phyloP scores from a whole-genome alignment of 495 filamentous ascomycete genomes.

The Talaromyces ruber region DNA sequence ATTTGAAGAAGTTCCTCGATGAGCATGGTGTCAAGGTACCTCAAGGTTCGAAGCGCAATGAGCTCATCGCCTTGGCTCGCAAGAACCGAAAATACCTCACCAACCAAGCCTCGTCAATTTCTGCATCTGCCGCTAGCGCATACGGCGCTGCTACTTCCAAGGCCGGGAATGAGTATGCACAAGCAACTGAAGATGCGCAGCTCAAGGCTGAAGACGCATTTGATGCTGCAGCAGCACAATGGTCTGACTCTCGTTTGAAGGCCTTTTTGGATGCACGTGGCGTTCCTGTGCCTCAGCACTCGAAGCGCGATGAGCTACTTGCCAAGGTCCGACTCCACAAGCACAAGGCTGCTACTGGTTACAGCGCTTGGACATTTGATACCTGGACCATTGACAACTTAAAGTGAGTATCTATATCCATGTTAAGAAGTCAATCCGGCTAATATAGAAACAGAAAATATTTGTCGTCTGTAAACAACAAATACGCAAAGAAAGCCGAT shows the following conservation, averaged over 20 bases:
- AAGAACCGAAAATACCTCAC: slow-evolving; percentile 74
- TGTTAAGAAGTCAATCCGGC: slow-evolving; percentile 6
- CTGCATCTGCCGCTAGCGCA: slow-evolving; percentile 48
- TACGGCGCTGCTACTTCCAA: slow-evolving; percentile 76
- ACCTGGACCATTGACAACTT: slow-evolving; percentile 73
- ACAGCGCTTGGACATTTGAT: slow-evolving; percentile 76
- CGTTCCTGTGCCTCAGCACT: slow-evolving; percentile 62
- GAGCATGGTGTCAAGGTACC: slow-evolving; percentile 73
- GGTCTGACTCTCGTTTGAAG: slow-evolving; percentile 73
- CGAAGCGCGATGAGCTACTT: slow-evolving; percentile 72
- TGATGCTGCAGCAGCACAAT: slow-evolving; percentile 49
- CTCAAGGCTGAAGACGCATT: slow-evolving; percentile 62
- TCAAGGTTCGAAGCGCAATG: slow-evolving; percentile 83
- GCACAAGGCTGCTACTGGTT: slow-evolving; percentile 65
- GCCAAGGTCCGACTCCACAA: slow-evolving; percentile 63
- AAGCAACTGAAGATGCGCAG: slow-evolving; percentile 62
- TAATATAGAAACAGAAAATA: slow-evolving; percentile 45
- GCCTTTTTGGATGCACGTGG: slow-evolving; percentile 50
- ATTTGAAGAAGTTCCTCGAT: slow-evolving; percentile 71
- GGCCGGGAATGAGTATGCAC: slow-evolving; percentile 67
- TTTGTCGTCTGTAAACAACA: slow-evolving; percentile 58
- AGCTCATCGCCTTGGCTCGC: slow-evolving; percentile 82
- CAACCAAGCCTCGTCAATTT: slow-evolving; percentile 48
- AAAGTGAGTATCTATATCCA: slow-evolving; percentile 34
- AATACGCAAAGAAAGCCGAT: slow-evolving; percentile 53